phyloP scores from a whole-genome alignment of 495 filamentous ascomycete genomes.

The Alectoria sarmentosa region DNA sequence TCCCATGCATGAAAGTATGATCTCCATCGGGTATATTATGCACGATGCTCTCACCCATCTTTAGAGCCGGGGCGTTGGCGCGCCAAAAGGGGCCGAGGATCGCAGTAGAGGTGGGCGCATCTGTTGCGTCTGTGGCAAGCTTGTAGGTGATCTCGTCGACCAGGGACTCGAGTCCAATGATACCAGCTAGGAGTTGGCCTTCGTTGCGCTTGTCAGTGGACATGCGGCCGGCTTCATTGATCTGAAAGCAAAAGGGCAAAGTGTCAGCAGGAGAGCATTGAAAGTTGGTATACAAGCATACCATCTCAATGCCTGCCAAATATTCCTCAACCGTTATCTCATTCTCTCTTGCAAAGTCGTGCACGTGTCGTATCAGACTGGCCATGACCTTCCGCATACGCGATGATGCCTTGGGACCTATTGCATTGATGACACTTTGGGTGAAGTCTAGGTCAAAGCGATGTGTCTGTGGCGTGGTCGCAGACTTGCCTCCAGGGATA shows the following conservation, averaged over 20 bases:
- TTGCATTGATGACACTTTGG: constrained; percentile 62
- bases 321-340: constrained; percentile 75
- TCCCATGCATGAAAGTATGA: constrained; percentile 56
- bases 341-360: constrained; percentile 78
- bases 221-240: constrained; percentile 37
- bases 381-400: constrained; percentile 60
- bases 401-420: constrained; percentile 64
- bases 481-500: background rate
- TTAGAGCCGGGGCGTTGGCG: constrained; percentile 53
- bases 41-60: constrained; percentile 59
- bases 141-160: constrained; percentile 74
- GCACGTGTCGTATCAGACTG: constrained; percentile 64
- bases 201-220: constrained; percentile 56
- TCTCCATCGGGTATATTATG: constrained; percentile 45
- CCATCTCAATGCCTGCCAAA: constrained; percentile 67
- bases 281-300: background rate
- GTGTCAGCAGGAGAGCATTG: constrained; percentile 9
- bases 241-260: constrained; percentile 45
- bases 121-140: constrained; percentile 42
- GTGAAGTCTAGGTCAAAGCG: constrained; percentile 73
- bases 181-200: constrained; percentile 68
- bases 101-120: constrained; percentile 57
- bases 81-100: constrained; percentile 78
- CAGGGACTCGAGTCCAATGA: constrained; percentile 75
- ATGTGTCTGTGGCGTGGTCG: background rate